Evolutionary conservation across 306 rosid genomes (phyloP).

Genomic region (Potentilla sterilis): DNA sequence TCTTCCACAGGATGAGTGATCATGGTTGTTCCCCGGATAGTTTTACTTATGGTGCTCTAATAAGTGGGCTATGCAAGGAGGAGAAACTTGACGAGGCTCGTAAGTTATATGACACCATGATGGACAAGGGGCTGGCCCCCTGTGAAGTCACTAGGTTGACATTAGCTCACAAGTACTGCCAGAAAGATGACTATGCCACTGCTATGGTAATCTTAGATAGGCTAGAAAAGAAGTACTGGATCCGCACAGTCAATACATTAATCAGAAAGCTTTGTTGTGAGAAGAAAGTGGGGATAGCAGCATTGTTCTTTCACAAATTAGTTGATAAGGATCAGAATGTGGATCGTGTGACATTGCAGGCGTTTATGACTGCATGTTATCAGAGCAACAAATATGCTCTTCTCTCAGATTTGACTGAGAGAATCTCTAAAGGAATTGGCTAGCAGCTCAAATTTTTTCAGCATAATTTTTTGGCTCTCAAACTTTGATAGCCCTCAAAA

Average conservation of each 20-base stretch:
- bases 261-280: conserved; percentile 76
- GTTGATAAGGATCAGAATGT: conserved; percentile 54
- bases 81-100: conserved; percentile 68
- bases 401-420: conserved; percentile 63
- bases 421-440: conserved; percentile 51
- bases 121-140: conserved; percentile 71
- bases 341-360: conserved; percentile 75
- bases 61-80: conserved; percentile 83
- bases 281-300: conserved; percentile 80
- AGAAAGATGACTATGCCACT: conserved; percentile 55
- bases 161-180: conserved; percentile 77
- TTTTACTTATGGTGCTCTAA: conserved; percentile 69
- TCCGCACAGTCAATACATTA: conserved; percentile 61
- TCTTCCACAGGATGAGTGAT: conserved; percentile 62
- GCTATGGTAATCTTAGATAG: conserved; percentile 66
- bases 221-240: conserved; percentile 70
- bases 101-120: conserved; percentile 55
- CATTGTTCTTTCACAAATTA: conserved; percentile 74
- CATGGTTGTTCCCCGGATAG: conserved; percentile 68
- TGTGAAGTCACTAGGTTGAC: conserved; percentile 89
- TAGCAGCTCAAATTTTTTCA: conserved; percentile 5
- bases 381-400: conserved; percentile 83
- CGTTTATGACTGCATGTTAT: conserved; percentile 71
- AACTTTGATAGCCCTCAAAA: neutral
- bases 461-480: neutral